Evolutionary conservation across 768 basidiomycete genomes (phyloP).

Genomic region (Agrocybe chaxingu): DNA sequence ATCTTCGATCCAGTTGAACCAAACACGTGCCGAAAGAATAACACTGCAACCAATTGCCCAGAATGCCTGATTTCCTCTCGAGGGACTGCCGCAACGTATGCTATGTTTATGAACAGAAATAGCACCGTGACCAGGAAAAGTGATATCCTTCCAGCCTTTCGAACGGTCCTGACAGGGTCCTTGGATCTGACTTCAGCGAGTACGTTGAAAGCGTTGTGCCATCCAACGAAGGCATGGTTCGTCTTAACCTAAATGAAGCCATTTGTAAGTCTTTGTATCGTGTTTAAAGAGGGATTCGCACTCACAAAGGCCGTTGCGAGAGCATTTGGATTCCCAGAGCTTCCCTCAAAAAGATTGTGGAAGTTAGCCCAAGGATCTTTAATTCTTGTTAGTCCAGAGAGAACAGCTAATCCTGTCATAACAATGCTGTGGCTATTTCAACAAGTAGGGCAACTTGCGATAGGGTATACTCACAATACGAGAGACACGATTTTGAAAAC

Average conservation of each 20-base stretch:
- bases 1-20: constrained; percentile 23
- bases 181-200: constrained; percentile 37
- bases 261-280: background rate
- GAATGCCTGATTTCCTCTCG: constrained; percentile 30
- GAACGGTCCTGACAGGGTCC: constrained; percentile 42
- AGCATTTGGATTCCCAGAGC: constrained; percentile 40
- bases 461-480: constrained; percentile 21
- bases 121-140: constrained; percentile 37
- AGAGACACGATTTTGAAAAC: constrained; percentile 27
- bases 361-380: constrained; percentile 56
- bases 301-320: constrained; percentile 30
- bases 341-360: constrained; percentile 52
- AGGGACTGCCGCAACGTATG: constrained; percentile 33
- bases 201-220: constrained; percentile 41
- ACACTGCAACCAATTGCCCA: constrained; percentile 30
- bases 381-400: constrained; percentile 51
- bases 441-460: background rate
- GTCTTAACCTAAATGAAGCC: constrained; percentile 25
- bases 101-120: constrained; percentile 44
- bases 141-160: constrained; percentile 38
- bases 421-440: constrained; percentile 32
- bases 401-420: constrained; percentile 54
- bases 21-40: constrained; percentile 31
- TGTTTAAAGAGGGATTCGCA: background rate
- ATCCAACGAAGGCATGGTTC: constrained; percentile 30